Evolutionary conservation across 1,284 basidiomycete genomes (phyloP).

Genomic region (Fistulinella cinereoalba): DNA sequence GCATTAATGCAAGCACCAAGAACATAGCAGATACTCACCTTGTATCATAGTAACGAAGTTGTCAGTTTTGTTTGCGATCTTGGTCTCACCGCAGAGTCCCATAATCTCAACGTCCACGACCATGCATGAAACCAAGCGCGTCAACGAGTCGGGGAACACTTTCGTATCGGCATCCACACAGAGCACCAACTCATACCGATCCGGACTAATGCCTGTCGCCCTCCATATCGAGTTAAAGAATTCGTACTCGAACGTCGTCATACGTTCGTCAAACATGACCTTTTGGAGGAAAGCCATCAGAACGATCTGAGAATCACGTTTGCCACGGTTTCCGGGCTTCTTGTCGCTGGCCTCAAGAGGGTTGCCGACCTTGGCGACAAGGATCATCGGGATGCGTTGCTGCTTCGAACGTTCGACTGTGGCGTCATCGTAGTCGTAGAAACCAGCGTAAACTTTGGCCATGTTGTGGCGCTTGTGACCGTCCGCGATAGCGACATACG

Average conservation of each 20-base stretch:
- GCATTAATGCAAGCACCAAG: conserved; percentile 7
- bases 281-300: conserved; percentile 98
- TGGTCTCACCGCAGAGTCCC: conserved; percentile 98
- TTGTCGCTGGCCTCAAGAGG: conserved; percentile 83
- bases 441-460: conserved; percentile 98
- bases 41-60: conserved; percentile 99
- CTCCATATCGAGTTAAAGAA: conserved; percentile 98
- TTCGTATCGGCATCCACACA: conserved; percentile 99
- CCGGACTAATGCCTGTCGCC: conserved; percentile 92
- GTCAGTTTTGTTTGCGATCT: conserved; percentile 98
- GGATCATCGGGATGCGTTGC: conserved; percentile 92
- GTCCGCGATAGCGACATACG: conserved; percentile 98
- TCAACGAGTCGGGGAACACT: conserved; percentile 92
- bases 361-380: conserved; percentile 94
- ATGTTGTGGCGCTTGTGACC: conserved; percentile 99
- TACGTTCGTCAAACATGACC: conserved; percentile 99
- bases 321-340: conserved; percentile 98
- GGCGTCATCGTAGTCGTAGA: conserved; percentile 93
- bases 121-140: conserved; percentile 92
- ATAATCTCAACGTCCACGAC: conserved; percentile 96
- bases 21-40: conserved; percentile 46
- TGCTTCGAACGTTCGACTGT: conserved; percentile 94
- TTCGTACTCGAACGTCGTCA: conserved; percentile 99
- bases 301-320: conserved; percentile 97
- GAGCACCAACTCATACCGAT: conserved; percentile 93